Conservation (phyloP, 768 basidiomycete species). For the Cystoderma amianthinum region DNA sequence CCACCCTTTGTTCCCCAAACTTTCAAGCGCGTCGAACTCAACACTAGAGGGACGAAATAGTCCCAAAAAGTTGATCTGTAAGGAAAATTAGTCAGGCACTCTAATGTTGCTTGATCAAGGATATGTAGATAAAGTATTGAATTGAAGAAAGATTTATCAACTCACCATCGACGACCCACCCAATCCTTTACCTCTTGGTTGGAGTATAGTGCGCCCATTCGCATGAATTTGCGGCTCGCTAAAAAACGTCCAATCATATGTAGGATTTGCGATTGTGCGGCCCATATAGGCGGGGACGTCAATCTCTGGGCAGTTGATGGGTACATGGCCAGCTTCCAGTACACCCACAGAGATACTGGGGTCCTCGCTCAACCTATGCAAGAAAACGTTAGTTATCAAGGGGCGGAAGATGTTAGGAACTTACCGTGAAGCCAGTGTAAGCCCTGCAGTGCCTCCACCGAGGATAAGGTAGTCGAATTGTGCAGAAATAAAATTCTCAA, state of each 20-base stretch:
- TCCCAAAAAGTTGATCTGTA: too few species aligned
- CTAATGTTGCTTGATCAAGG: slow-evolving; percentile 2
- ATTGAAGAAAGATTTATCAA: not conserved
- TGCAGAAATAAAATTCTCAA: not conserved
- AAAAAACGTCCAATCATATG: not conserved
- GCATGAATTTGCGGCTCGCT: not conserved
- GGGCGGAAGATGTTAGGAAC: not conserved
- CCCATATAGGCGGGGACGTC: too few species aligned
- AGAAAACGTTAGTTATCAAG: not conserved
- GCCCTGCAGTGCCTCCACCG: not conserved
- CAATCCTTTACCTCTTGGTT: slow-evolving; percentile 5
- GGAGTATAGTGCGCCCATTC: not conserved
- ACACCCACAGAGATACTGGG: not conserved
- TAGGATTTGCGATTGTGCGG: not conserved
- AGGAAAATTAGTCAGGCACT: too few species aligned
- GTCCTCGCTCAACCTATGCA: not conserved
- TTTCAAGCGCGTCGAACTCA: slow-evolving; percentile 2
- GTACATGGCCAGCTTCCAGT: not conserved
- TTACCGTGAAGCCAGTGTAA: not conserved
- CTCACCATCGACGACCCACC: slow-evolving; percentile 6
- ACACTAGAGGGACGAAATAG: slow-evolving; percentile 1
- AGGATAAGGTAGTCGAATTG: not conserved
- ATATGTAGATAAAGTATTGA: not conserved
- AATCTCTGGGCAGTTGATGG: not conserved
- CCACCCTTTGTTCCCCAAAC: slow-evolving; percentile 10